phyloP scores from a whole-genome alignment of 345 rosid genomes.

The Brassica juncea region DNA sequence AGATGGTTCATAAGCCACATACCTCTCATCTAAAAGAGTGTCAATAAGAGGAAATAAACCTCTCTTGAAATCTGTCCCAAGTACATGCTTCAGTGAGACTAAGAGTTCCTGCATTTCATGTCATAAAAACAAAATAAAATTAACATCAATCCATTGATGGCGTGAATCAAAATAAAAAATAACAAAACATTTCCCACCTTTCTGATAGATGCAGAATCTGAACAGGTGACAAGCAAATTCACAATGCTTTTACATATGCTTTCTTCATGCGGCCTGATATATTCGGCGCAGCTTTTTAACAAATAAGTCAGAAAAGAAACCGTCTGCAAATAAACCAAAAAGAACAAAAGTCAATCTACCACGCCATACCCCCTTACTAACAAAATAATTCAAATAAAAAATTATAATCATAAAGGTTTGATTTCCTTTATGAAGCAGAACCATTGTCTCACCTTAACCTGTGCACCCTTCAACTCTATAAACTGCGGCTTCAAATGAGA shows the following conservation, averaged over 20 bases:
- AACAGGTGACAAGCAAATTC: slow-evolving; percentile 95
- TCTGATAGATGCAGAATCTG: slow-evolving; percentile 93
- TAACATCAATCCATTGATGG: slow-evolving; percentile 8
- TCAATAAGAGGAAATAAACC: slow-evolving; percentile 98
- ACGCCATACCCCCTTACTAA: neutral
- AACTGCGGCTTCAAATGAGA: slow-evolving; percentile 81
- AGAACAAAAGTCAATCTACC: slow-evolving; percentile 22
- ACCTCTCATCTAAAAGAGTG: slow-evolving; percentile 97
- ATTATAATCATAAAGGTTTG: slow-evolving; percentile 9
- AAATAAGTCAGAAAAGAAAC: slow-evolving; percentile 94
- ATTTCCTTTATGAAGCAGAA: slow-evolving; percentile 10
- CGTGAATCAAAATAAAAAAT: neutral
- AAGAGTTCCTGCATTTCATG: slow-evolving; percentile 78
- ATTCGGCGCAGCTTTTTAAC: slow-evolving; percentile 94
- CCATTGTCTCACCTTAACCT: slow-evolving; percentile 77
- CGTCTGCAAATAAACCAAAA: slow-evolving; percentile 61
- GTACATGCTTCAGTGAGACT: slow-evolving; percentile 93
- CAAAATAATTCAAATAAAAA: neutral
- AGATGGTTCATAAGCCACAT: slow-evolving; percentile 22
- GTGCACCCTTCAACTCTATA: slow-evolving; percentile 96
- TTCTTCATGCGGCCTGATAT: slow-evolving; percentile 96
- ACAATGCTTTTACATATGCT: slow-evolving; percentile 98
- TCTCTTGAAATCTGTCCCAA: slow-evolving; percentile 97
- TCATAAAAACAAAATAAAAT: slow-evolving; percentile 6
- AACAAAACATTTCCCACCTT: slow-evolving; percentile 53